Conservation (phyloP, 192 early-diverging fungal species). For the Coemansia sp. region DNA sequence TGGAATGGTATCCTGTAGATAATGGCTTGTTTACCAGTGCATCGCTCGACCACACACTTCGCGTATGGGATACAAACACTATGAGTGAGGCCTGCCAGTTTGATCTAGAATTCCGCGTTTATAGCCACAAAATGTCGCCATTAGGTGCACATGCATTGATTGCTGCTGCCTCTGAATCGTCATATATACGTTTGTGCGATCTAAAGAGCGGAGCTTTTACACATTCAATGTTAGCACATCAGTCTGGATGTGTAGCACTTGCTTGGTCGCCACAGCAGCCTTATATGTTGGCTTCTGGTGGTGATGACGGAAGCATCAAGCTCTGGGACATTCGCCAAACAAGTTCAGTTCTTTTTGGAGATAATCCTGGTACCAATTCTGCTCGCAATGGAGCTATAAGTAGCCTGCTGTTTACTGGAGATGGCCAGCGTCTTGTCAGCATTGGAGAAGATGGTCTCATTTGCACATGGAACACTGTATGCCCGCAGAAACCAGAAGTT, state of each 20-base stretch:
- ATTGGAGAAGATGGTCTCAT: slow-evolving; percentile 61
- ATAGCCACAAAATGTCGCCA: slow-evolving; percentile 71
- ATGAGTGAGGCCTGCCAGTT: slow-evolving; percentile 72
- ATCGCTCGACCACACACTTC: slow-evolving; percentile 73
- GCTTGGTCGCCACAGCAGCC: slow-evolving; percentile 77
- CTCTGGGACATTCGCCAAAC: slow-evolving; percentile 88
- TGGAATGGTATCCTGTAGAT: slow-evolving; percentile 82
- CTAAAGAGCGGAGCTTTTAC: slow-evolving; percentile 44
- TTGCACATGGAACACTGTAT: slow-evolving; percentile 56
- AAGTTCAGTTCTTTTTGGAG: slow-evolving; percentile 59
- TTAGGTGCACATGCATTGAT: slow-evolving; percentile 73
- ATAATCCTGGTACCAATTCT: slow-evolving; percentile 14
- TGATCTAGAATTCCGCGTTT: slow-evolving; percentile 65
- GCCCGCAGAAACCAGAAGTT: slow-evolving; percentile 1
- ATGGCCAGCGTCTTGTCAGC: slow-evolving; percentile 60
- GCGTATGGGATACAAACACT: slow-evolving; percentile 76
- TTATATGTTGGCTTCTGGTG: slow-evolving; percentile 70
- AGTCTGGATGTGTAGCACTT: slow-evolving; percentile 56
- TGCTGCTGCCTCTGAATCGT: slow-evolving; percentile 69
- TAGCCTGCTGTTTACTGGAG: slow-evolving; percentile 64
- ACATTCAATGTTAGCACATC: slow-evolving; percentile 58
- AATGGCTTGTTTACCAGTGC: slow-evolving; percentile 79
- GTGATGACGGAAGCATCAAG: slow-evolving; percentile 66
- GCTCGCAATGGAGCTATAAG: slow-evolving; percentile 63
- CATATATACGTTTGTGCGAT: slow-evolving; percentile 77